Evolutionary conservation across 1,284 basidiomycete species (phyloP), one percentile per base, ranked within the genome.

Genomic region (Leccinum variabile): DNA sequence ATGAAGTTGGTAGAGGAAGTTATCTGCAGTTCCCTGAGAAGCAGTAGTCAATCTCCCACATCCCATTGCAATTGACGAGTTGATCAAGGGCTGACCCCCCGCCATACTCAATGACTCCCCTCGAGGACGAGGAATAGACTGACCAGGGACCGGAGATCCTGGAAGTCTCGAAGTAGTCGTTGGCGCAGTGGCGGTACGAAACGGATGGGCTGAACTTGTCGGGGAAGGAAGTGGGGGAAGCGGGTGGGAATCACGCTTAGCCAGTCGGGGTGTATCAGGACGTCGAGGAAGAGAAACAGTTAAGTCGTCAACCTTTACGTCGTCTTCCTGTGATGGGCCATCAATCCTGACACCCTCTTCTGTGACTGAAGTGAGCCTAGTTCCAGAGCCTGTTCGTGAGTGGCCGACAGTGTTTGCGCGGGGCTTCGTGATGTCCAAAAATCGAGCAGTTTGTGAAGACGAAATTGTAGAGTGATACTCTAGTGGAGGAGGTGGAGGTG

Each of bases 201-300:
- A 76, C 3, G 71, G 71, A 64, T 73, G 74, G 3, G 59, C 55
- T 56, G 63, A 62, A 57, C 41, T 63, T 30, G 65, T 74, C 37
- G 85, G 82, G 13, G 83, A 81, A 35, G 89, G 88, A 54, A 89
- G 72, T 39, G 88, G 86, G 11, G 88, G 89, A 13, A 90, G 75
- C 10, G 88, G 88, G 60, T 85, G 87, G 2, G 85, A 84, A 37
- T 87, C 84, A 61, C 78, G 79, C 65, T 79, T 82, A 28, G 69
- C 59, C 54, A 74, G 65, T 49, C 75, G 79, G 22, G 79, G 76
- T 16, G 80, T 79, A 56, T 80, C 79, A 54, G 74, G 65, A 61
- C 68, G 69, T 57, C 70, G 69, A 28, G 71, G 62, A 46, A 76
- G 65, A 54, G 75, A 72, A 52, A 66, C 35, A 44, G 64, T 68